Evolutionary conservation across 768 basidiomycete genomes (phyloP).

Genomic region (Naganishia kalamii): DNA sequence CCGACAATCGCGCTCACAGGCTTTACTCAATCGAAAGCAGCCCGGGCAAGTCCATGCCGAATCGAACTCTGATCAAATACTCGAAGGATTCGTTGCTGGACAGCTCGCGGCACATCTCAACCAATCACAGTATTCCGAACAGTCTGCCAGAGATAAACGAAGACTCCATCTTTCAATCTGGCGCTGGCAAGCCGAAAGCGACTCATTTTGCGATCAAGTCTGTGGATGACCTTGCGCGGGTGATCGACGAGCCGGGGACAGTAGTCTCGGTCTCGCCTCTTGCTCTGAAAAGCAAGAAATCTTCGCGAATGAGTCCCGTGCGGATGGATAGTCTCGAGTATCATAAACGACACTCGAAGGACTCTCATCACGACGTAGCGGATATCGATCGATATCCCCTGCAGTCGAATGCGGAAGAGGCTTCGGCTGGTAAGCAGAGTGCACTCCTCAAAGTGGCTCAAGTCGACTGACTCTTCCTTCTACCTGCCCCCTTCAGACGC

Average conservation of each 20-base stretch:
- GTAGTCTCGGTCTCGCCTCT: not conserved
- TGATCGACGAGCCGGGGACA: not conserved
- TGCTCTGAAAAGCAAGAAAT: not conserved
- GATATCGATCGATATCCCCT: not conserved
- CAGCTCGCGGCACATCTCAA: not conserved
- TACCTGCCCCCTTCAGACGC: not conserved
- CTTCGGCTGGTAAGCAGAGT: not conserved
- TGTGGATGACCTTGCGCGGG: not conserved
- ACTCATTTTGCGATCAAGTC: conserved; percentile 8
- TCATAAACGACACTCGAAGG: too few species aligned
- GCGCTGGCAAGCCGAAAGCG: not conserved
- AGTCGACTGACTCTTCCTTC: not conserved
- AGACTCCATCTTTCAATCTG: conserved; percentile 12
- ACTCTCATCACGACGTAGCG: not conserved
- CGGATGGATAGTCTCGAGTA: not conserved
- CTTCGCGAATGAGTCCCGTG: not conserved
- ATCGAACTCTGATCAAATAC: not conserved
- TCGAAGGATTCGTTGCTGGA: conserved; percentile 19
- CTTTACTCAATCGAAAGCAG: conserved; percentile 15
- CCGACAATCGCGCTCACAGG: conserved; percentile 24
- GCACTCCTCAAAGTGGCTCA: too few species aligned
- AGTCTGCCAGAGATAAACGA: not conserved
- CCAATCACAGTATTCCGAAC: not conserved
- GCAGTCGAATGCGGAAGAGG: not conserved
- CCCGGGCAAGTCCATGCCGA: not conserved